Base-by-base conservation (phyloP, 768 basidiomycete species). In the Ephemerocybe angulata region DNA sequence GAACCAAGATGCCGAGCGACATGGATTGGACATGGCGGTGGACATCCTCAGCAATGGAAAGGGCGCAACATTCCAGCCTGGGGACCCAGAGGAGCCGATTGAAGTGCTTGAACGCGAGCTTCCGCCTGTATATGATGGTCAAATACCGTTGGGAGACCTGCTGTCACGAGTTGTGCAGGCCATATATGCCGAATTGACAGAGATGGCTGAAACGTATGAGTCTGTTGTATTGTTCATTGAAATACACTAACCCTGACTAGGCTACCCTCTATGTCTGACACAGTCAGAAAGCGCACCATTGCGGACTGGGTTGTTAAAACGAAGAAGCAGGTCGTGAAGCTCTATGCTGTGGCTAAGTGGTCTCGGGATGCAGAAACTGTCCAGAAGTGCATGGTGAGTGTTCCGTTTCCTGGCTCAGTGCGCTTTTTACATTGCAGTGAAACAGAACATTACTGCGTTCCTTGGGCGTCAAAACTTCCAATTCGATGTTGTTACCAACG, bases 271-370 rank as follows among this genome's bases (percentile, higher is more conserved):
- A 88, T 88, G 86, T 90, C 89, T 13, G 90, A 93, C 62, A 72
- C 71, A 21, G 87, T 85, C 48, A 81, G 92, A 50, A 94, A 94
- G 63, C 83, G 89, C 31, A 84, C 80, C 17, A 72, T 95, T 29
- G 90, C 90, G 2, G 91, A 94, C 60, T 95, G 89, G 83, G 91
- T 93, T 0, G 87, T 93, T n/a, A 85, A 87, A 67, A 90, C 82
- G 4, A 90, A 95, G 70, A 88, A 93, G 63, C 93, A 96, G 63
- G 83, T 93, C 30, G 87, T 93, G 28, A 94, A 94, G 68, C 71
- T 95, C 13, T 91, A 92, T 63, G 93, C 92, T 11, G 81, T 93
- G 27, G 80, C 82, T 7, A 89, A 93, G 62, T 97, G 93, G 93
- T 80, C 89, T 33, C 78, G 88, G 57, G 92, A 94, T 67, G 87